phyloP scores from a whole-genome alignment of 345 rosid species.

The Hypericum androsaemum region DNA sequence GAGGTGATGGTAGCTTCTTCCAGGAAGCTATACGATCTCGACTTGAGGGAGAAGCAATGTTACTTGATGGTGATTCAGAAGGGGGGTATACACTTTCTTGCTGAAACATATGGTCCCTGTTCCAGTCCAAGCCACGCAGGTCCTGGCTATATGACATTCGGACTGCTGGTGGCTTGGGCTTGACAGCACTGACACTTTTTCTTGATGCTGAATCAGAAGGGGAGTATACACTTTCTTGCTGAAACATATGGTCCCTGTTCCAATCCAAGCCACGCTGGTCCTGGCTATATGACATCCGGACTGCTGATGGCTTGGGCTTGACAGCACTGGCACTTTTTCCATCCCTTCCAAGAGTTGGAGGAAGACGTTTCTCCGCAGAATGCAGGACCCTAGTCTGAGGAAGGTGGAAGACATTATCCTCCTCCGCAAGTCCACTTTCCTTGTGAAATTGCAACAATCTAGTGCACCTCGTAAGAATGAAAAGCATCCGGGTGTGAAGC shows the following conservation, averaged over 20 bases:
- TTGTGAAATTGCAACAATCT: conserved; percentile 96
- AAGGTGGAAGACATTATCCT: conserved; percentile 62
- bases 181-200: conserved; percentile 57
- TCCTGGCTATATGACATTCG: conserved; percentile 93
- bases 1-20: conserved; percentile 86
- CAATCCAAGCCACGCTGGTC: conserved; percentile 72
- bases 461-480: conserved; percentile 95
- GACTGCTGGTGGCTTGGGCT: conserved; percentile 44
- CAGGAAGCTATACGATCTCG: conserved; percentile 81
- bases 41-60: conserved; percentile 49
- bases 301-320: conserved; percentile 44
- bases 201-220: conserved; percentile 19
- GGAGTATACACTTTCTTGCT: conserved; percentile 33
- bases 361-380: conserved; percentile 63
- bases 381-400: conserved; percentile 68
- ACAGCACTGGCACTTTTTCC: conserved; percentile 58
- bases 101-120: conserved; percentile 38
- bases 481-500: conserved; percentile 95
- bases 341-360: conserved; percentile 34
- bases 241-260: conserved; percentile 46
- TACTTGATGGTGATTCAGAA: conserved; percentile 30
- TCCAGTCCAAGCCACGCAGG: conserved; percentile 69
- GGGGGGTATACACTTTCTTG: conserved; percentile 33
- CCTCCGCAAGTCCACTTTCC: conserved; percentile 85
- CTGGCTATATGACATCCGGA: conserved; percentile 88